phyloP scores from a whole-genome alignment of 495 filamentous ascomycete species.

The Lasiosphaeris hirsuta region DNA sequence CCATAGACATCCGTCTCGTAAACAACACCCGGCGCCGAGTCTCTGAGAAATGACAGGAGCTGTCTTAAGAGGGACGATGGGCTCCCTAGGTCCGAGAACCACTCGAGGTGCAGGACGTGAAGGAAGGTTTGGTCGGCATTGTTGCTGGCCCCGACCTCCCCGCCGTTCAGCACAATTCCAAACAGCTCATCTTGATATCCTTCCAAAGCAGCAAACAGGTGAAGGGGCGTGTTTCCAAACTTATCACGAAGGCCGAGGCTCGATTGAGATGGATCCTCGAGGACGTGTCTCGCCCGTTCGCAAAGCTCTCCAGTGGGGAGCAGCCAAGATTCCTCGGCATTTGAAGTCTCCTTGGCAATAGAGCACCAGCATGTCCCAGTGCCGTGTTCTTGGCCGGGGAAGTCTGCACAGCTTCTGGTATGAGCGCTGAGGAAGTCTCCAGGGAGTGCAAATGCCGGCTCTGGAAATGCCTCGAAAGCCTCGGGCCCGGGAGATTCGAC shows the following conservation, averaged over 20 bases:
- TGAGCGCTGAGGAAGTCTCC: slow-evolving; percentile 39
- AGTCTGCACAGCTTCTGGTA: slow-evolving; percentile 24
- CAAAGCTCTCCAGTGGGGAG: slow-evolving; percentile 20
- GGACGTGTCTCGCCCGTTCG: slow-evolving; percentile 15
- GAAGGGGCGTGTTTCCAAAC: slow-evolving; percentile 46
- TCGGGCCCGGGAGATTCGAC: not conserved
- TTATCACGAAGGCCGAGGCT: slow-evolving; percentile 26
- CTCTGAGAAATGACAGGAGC: slow-evolving; percentile 27
- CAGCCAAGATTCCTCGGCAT: slow-evolving; percentile 21
- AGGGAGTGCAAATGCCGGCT: slow-evolving; percentile 30
- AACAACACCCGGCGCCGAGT: slow-evolving; percentile 28
- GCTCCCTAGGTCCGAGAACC: slow-evolving; percentile 28
- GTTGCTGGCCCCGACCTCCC: slow-evolving; percentile 26
- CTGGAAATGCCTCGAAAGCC: slow-evolving; percentile 23
- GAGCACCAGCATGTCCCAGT: slow-evolving; percentile 39
- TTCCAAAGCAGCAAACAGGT: slow-evolving; percentile 36
- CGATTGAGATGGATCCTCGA: slow-evolving; percentile 19
- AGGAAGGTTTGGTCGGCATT: slow-evolving; percentile 47
- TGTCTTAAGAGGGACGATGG: slow-evolving; percentile 20
- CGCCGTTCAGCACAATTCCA: slow-evolving; percentile 21
- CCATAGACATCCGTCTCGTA: slow-evolving; percentile 43
- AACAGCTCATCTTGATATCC: slow-evolving; percentile 30
- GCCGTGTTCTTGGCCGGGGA: slow-evolving; percentile 32
- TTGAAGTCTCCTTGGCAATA: slow-evolving; percentile 26
- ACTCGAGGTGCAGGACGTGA: slow-evolving; percentile 40